A percentile compares a stretch with the other conserved stretches of the same genome.
Evolutionary conservation across 805 yeast genomes (phyloP).

Genomic region (Metschnikowia amazonensis): DNA sequence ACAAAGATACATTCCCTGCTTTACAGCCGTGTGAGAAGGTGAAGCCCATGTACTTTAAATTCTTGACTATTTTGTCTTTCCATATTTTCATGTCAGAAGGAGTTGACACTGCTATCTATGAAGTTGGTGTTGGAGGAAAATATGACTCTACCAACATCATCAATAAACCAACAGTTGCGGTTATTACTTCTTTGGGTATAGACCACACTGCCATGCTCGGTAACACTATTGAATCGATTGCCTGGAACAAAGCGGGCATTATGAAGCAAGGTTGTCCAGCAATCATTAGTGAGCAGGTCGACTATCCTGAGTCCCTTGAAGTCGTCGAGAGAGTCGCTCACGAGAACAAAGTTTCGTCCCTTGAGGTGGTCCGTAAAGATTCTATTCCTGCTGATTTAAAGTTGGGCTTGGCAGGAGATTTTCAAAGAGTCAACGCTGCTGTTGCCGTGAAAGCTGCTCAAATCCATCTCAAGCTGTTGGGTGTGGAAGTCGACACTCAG

Average conservation of each 20-base stretch:
- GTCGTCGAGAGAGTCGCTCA: constrained; percentile 62
- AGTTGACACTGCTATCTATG: constrained; percentile 91
- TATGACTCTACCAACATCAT: constrained; percentile 94
- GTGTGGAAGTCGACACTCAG: constrained; percentile 27
- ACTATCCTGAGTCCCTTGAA: constrained; percentile 47
- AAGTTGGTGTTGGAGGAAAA: constrained; percentile 98
- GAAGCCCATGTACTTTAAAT: constrained; percentile 93
- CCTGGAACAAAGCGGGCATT: constrained; percentile 96
- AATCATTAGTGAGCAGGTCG: constrained; percentile 56
- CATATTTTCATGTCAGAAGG: constrained; percentile 86
- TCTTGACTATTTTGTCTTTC: constrained; percentile 81
- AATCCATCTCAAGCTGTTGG: constrained; percentile 52
- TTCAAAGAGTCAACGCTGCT: constrained; percentile 84
- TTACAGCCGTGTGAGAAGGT: constrained; percentile 61
- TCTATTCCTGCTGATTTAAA: constrained; percentile 38
- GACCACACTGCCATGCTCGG: constrained; percentile 91
- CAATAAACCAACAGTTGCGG: constrained; percentile 75
- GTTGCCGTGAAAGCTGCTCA: constrained; percentile 72
- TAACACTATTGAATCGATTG: constrained; percentile 78
- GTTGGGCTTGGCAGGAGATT: constrained; percentile 78
- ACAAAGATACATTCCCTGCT: constrained; percentile 55
- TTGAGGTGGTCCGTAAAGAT: constrained; percentile 50
- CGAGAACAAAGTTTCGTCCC: constrained; percentile 48
- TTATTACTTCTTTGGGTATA: constrained; percentile 81
- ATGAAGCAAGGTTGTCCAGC: constrained; percentile 70